A percentile compares a stretch with the other conserved stretches of the same genome.
Evolutionary conservation across 83 land plant species (phyloP).

Genomic region (Isoetes engelmannii): DNA sequence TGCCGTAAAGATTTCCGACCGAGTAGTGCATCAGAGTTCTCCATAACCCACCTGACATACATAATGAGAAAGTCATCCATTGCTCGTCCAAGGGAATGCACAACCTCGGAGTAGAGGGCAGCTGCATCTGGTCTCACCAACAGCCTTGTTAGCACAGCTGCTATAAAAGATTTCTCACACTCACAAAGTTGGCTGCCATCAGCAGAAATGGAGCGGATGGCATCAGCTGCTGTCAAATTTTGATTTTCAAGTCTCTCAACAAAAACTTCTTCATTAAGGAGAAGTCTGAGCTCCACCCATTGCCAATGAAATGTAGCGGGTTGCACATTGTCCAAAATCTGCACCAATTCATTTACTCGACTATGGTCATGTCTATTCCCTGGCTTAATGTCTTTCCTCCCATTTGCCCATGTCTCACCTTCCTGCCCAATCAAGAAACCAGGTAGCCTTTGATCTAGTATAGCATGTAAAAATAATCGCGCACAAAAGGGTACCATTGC

Average conservation of each 20-base stretch:
- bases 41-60: constrained; percentile 78
- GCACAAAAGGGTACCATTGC: constrained; percentile 72
- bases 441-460: constrained; percentile 69
- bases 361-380: constrained; percentile 30
- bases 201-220: constrained; percentile 58
- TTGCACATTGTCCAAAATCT: constrained; percentile 74
- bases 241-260: constrained; percentile 55
- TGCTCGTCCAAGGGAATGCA: constrained; percentile 68
- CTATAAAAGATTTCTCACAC: constrained; percentile 69
- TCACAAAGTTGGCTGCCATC: constrained; percentile 60
- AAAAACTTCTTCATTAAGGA: constrained; percentile 80
- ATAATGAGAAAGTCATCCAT: constrained; percentile 64
- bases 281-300: constrained; percentile 91
- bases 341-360: constrained; percentile 47
- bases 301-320: constrained; percentile 99
- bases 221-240: constrained; percentile 57
- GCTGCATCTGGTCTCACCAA: constrained; percentile 95
- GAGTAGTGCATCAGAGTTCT: constrained; percentile 54
- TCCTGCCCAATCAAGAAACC: constrained; percentile 24
- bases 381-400: constrained; percentile 27
- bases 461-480: constrained; percentile 69
- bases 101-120: constrained; percentile 72
- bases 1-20: constrained; percentile 83
- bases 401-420: constrained; percentile 34
- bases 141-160: constrained; percentile 66